These are phyloP conservation scores for Hordeum vulgare DNA, from an alignment of 176 grass and related monocot genomes.

Conservation along the genomic window MorexV3_pseudomolecules_assembly NC_058523.1:336740559-336741058, in stretches of 20 bases:
- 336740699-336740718: slow-evolving; percentile 56
- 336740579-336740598: not conserved
- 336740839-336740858: slow-evolving; percentile 89
- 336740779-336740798: not conserved
- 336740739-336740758: slow-evolving; percentile 73
- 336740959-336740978: slow-evolving; percentile 95
- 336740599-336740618: not conserved
- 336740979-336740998: slow-evolving; percentile 96
- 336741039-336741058: not conserved
- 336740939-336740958: slow-evolving; percentile 96
- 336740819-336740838: slow-evolving; percentile 79
- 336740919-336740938: slow-evolving; percentile 48
- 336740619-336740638: not conserved
- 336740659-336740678: not conserved
- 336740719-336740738: slow-evolving; percentile 61
- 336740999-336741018: slow-evolving; percentile 82
- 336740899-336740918: slow-evolving; percentile 55
- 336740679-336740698: not conserved
- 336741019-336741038: slow-evolving; percentile 17
- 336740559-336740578: slow-evolving; percentile 13
- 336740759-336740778: slow-evolving; percentile 37
- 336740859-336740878: slow-evolving; percentile 60
- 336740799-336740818: slow-evolving; percentile 6
- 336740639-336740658: not conserved
- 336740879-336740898: slow-evolving; percentile 74